phyloP scores from a whole-genome alignment of 2,329 filamentous ascomycete genomes.

The Pezicula rhizophila region DNA sequence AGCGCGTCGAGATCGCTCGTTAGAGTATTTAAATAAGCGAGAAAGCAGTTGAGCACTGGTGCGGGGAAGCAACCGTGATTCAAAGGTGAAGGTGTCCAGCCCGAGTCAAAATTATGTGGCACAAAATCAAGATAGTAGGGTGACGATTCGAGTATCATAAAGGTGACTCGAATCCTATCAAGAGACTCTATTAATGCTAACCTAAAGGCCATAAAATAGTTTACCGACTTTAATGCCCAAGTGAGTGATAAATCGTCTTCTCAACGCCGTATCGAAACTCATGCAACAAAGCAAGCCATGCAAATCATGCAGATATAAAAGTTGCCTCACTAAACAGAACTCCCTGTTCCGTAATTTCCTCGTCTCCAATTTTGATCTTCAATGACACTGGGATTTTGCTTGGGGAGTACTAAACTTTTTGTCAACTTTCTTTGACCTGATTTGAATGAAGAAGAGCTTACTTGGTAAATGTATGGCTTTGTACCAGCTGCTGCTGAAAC shows the following conservation, averaged over 20 bases:
- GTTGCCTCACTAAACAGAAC: slow-evolving; percentile 82
- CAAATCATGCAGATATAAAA: slow-evolving; percentile 67
- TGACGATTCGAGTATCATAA: neutral
- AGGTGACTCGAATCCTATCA: slow-evolving; percentile 9
- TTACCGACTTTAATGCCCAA: slow-evolving; percentile 14
- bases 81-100: too few relatives aligned
- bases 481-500: slow-evolving; percentile 84
- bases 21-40: too few relatives aligned
- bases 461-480: slow-evolving; percentile 97
- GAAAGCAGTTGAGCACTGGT: too few relatives aligned
- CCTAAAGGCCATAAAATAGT: neutral
- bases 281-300: slow-evolving; percentile 9
- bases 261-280: slow-evolving; percentile 18
- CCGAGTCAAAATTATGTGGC: neutral
- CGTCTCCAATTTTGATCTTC: slow-evolving; percentile 79
- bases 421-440: slow-evolving; percentile 17
- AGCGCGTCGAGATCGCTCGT: too few relatives aligned
- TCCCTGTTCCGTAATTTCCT: slow-evolving; percentile 73
- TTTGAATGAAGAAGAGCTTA: slow-evolving; percentile 32
- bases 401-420: slow-evolving; percentile 57
- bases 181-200: slow-evolving; percentile 3
- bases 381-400: slow-evolving; percentile 57
- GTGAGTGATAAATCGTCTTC: slow-evolving; percentile 19
- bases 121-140: neutral
- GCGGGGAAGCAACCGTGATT: too few relatives aligned